Base-by-base conservation (phyloP, 352 stramenopile species). In the Phytophthora fragariaefolia region DNA sequence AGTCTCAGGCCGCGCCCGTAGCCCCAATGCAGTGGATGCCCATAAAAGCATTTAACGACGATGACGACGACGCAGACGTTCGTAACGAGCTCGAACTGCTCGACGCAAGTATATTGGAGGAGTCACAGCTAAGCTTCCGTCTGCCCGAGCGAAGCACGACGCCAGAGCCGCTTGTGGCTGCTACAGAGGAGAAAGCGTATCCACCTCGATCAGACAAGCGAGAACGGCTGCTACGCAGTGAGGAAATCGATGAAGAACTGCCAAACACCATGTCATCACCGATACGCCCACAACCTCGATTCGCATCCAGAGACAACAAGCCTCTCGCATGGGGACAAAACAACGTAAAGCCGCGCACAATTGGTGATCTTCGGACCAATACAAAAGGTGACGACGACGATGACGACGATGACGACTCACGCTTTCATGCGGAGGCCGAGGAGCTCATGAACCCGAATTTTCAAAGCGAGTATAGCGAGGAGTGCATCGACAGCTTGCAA, bases 371-470 rank as follows among this genome's bases (percentile, higher is more conserved):
- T n/a, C 24, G 52, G 10, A 59, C 70, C 15, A 70, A 59, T 18
- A 51, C 61, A 2, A 67, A 72, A 40, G 59, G 55, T 12, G 60
- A 71, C 15, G 67, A 58, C 12, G 60, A 73, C 15, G 67, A 76
- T 7, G 78, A 79, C 17, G 54, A 71, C 0, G 59, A 80, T n/a
- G 57, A 77, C 8, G 65, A 79, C 38, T 73, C 48, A 7, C 73
- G 74, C 3, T 88, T 90, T 40, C 70, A 83, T n/a, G 74, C 73
- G 0, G 80, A 90, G 38, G 74, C 76, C 0, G 81, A 92, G 36
- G 84, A 84, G 57, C 58, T 92, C 13, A 89, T 95, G 80, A 89
- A 90, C 48, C 81, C 82, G 15, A 92, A 93, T 63, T 95, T 90
- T 46, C 80, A 91, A 63, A 85, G 71, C 47, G 85, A 90, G 56